phyloP scores from a whole-genome alignment of 345 rosid genomes.

The Gynandropsis gynandra region DNA sequence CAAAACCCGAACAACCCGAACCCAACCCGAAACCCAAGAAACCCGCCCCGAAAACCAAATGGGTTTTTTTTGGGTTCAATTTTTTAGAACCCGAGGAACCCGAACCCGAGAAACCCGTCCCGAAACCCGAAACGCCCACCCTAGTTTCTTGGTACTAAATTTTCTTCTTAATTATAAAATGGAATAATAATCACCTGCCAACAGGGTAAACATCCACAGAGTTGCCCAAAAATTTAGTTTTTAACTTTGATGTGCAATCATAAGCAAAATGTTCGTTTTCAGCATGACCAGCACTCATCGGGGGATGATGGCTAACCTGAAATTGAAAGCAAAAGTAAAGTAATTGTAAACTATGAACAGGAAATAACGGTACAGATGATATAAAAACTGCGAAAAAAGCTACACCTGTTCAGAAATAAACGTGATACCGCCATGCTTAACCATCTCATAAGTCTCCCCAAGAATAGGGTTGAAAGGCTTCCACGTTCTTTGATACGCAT shows the following conservation, averaged over 20 bases:
- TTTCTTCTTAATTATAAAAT: background rate
- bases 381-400: background rate
- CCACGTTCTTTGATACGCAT: slow-evolving; percentile 81
- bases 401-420: slow-evolving; percentile 85
- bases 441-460: slow-evolving; percentile 88
- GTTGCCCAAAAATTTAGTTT: slow-evolving; percentile 77
- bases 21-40: too few species aligned
- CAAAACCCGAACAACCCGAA: too few species aligned
- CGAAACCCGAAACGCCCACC: too few species aligned
- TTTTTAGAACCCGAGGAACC: too few species aligned
- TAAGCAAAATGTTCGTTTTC: slow-evolving; percentile 82
- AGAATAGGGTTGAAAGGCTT: slow-evolving; percentile 98
- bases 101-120: too few species aligned
- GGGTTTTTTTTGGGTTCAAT: too few species aligned
- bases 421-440: slow-evolving; percentile 63
- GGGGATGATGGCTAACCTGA: slow-evolving; percentile 95
- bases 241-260: slow-evolving; percentile 76
- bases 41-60: too few species aligned
- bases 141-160: too few species aligned
- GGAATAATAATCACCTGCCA: slow-evolving; percentile 42
- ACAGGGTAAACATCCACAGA: slow-evolving; percentile 64
- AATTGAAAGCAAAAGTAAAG: slow-evolving; percentile 15
- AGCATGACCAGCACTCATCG: slow-evolving; percentile 91
- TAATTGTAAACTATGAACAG: background rate
- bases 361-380: background rate